phyloP scores from a whole-genome alignment of 345 rosid genomes.

The Salix dunnii region DNA sequence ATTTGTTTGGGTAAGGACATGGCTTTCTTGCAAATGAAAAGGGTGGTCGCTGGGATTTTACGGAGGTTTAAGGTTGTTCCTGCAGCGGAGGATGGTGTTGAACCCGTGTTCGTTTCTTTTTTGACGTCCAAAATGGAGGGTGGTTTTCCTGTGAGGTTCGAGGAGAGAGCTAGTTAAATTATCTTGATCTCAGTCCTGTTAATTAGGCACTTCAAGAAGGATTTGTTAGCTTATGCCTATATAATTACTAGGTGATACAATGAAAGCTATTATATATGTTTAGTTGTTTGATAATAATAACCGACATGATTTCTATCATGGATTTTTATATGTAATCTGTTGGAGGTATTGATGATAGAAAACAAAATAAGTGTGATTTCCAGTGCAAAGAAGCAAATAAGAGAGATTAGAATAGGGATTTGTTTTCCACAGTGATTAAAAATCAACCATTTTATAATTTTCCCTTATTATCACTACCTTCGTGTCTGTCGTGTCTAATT shows the following conservation, averaged over 20 bases:
- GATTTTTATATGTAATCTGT: too few relatives aligned
- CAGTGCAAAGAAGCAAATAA: too few relatives aligned
- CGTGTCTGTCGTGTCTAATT: background rate
- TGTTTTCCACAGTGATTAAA: background rate
- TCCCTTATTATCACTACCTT: background rate
- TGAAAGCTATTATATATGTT: background rate
- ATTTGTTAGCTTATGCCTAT: too few relatives aligned
- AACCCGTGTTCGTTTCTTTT: conserved; percentile 40
- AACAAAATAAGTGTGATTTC: too few relatives aligned
- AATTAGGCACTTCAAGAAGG: too few relatives aligned
- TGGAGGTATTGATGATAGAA: too few relatives aligned
- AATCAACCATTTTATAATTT: background rate
- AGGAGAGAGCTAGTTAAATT: conserved; percentile 23
- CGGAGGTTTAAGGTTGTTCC: conserved; percentile 51
- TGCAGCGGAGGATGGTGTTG: conserved; percentile 24
- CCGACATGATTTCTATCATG: background rate
- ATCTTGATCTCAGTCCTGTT: background rate
- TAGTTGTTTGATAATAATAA: too few relatives aligned
- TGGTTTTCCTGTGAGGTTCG: conserved; percentile 51
- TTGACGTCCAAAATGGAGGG: conserved; percentile 59
- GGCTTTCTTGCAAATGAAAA: conserved; percentile 34
- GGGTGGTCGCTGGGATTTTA: conserved; percentile 34
- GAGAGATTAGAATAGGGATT: too few relatives aligned
- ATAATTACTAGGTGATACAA: too few relatives aligned
- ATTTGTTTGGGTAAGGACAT: conserved; percentile 30